These are phyloP conservation scores for Camellia lanceoleosa DNA, from an alignment of 148 eudicot species.

Conservation along the genomic window DNA sequence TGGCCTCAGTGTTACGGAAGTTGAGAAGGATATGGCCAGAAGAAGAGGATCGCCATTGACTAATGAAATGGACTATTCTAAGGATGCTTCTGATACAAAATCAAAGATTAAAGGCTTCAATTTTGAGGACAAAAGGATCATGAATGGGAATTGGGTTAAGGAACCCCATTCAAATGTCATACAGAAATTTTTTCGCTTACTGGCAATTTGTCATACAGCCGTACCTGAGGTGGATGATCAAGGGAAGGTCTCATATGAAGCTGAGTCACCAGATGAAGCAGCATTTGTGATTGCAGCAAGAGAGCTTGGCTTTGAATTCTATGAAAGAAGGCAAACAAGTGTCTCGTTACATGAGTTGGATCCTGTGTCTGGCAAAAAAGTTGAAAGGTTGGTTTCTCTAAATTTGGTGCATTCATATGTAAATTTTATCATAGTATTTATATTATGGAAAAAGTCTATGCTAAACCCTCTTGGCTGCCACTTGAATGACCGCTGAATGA, in stretches of 20 bases:
- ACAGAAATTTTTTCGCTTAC: conserved; percentile 62
- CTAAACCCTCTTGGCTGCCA: neutral
- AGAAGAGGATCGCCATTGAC: conserved; percentile 61
- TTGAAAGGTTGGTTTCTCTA: conserved; percentile 63
- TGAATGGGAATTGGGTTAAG: conserved; percentile 77
- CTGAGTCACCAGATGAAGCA: conserved; percentile 98
- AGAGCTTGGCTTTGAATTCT: conserved; percentile 90
- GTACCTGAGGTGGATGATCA: conserved; percentile 84
- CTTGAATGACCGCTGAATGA: neutral
- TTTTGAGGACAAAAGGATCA: conserved; percentile 74
- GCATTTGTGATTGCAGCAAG: conserved; percentile 97
- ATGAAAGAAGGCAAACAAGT: conserved; percentile 74
- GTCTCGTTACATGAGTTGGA: conserved; percentile 69
- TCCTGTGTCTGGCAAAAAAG: conserved; percentile 49
- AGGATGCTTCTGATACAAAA: conserved; percentile 21
- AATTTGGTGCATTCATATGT: neutral
- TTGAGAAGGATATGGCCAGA: conserved; percentile 89
- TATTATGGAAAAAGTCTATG: neutral
- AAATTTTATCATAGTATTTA: neutral
- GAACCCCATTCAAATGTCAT: conserved; percentile 65
- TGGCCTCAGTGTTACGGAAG: conserved; percentile 83
- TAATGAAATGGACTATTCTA: conserved; percentile 24
- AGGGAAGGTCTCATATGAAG: conserved; percentile 76
- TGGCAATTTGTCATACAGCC: conserved; percentile 86
- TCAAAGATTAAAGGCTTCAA: conserved; percentile 74